Conservation (phyloP, 2,329 filamentous ascomycete genomes). For the Claviceps cyperi region DNA sequence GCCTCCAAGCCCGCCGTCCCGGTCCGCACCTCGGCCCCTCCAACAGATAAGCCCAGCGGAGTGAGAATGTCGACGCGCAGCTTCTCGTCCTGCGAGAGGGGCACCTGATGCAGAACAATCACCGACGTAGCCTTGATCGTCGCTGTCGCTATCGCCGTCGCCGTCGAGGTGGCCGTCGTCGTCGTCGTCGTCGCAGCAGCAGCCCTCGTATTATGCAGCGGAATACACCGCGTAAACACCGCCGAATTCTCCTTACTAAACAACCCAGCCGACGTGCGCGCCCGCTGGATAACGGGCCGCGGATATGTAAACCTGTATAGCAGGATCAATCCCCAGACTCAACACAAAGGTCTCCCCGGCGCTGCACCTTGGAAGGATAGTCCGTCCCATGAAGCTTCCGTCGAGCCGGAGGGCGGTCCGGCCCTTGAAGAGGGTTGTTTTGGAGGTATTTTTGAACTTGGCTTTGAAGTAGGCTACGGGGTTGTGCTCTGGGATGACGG, state of each 20-base stretch:
- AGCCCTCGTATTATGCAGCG: slow-evolving; percentile 32
- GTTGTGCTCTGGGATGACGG: slow-evolving; percentile 41
- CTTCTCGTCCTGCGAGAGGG: slow-evolving; percentile 41
- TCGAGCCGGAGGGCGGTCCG: slow-evolving; percentile 41
- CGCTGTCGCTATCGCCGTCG: too few species aligned
- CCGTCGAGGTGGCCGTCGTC: too few species aligned
- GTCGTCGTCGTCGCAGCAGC: not conserved
- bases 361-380: slow-evolving; percentile 35
- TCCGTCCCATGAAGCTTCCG: slow-evolving; percentile 41
- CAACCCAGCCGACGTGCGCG: slow-evolving; percentile 31
- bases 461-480: slow-evolving; percentile 41
- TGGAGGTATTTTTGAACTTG: slow-evolving; percentile 34
- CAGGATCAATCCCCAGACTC: slow-evolving; percentile 40
- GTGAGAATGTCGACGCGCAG: slow-evolving; percentile 32
- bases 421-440: slow-evolving; percentile 37
- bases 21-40: slow-evolving; percentile 20
- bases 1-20: slow-evolving; percentile 15
- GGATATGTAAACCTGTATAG: slow-evolving; percentile 36
- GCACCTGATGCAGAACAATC: slow-evolving; percentile 41
- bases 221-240: slow-evolving; percentile 30
- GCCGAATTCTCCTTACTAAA: slow-evolving; percentile 35
- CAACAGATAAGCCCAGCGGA: slow-evolving; percentile 29
- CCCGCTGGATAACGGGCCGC: slow-evolving; percentile 36
- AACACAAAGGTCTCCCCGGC: slow-evolving; percentile 36
- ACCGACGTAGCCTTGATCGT: slow-evolving; percentile 24